A percentile compares a stretch with the other conserved stretches of the same genome.
phyloP scores from a whole-genome alignment of 768 basidiomycete genomes.

The Hericium erinaceus region DNA sequence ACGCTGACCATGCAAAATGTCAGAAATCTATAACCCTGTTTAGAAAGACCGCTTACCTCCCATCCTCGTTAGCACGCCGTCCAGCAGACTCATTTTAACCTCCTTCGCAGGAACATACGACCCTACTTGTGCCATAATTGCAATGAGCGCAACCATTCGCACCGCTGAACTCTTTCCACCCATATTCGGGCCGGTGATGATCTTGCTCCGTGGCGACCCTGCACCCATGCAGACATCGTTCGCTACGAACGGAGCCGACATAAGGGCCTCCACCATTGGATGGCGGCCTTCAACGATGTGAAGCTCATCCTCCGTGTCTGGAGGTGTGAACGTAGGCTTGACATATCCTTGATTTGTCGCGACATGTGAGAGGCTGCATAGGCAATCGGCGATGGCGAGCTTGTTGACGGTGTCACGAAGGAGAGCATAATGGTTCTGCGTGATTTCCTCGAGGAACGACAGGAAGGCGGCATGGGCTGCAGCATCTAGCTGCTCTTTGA shows the following conservation, averaged over 20 bases:
- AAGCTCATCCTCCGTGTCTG: conserved; percentile 50
- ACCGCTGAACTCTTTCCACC: conserved; percentile 84
- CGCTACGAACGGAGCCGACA: conserved; percentile 76
- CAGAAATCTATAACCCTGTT: conserved; percentile 2
- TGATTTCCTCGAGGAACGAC: conserved; percentile 62
- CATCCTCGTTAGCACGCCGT: conserved; percentile 84
- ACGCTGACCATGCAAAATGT: conserved; percentile 36
- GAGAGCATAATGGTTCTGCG: conserved; percentile 54
- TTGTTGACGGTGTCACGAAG: conserved; percentile 72
- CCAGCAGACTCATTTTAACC: conserved; percentile 70
- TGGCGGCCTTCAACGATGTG: conserved; percentile 82
- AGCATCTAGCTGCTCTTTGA: conserved; percentile 59
- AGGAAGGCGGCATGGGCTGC: conserved; percentile 60
- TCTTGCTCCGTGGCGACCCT: conserved; percentile 41
- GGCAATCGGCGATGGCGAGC: conserved; percentile 78
- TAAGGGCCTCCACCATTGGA: conserved; percentile 82
- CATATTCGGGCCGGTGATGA: conserved; percentile 85
- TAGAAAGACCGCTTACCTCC: conserved; percentile 45
- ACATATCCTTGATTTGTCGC: conserved; percentile 70
- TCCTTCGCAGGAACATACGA: conserved; percentile 80
- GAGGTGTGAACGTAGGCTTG: conserved; percentile 58
- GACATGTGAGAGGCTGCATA: conserved; percentile 75
- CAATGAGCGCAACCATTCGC: conserved; percentile 68
- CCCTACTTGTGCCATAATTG: conserved; percentile 83
- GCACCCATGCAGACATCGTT: conserved; percentile 67